Base-by-base conservation (phyloP, 495 filamentous ascomycete genomes). In the Penicillium antarcticum region DNA sequence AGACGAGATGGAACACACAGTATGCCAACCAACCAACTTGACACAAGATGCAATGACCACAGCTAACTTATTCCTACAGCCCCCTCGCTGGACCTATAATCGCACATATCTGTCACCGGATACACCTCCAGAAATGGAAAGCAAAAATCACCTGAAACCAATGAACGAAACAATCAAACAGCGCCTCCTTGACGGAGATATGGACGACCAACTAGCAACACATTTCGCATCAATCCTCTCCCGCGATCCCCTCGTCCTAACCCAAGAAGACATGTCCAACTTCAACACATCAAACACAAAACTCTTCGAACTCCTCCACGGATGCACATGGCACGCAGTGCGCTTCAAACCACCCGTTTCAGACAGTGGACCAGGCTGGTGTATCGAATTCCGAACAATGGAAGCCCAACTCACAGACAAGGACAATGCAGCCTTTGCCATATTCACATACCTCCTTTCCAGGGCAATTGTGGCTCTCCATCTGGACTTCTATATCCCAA, bases 211-310 rank as follows among this genome's bases (percentile, higher is more conserved):
- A 1, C 75, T 96, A n/a, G 91, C 91, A 8, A 91, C 88, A 0
- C 91, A 96, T 67, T 95, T 96, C 70, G 88, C 90, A 11, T 88
- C 94, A 63, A 80, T 95, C 31, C 94, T 96, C 71, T 92, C 95
- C 57, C 87, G 91, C 12, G 91, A 95, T 67, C 91, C 91, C 7
- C 81, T 95, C 44, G 87, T 95, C 43, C 80, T 96, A 54, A 95
- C 94, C 67, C 74, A 76, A 51, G 90, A 92, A 68, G 92, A 94
- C 52, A 76, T 94, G 34, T 61, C 89, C 55, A 71, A 82, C 48
- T 79, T 92, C 29, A 87, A 95, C 60, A 74, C 91, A 14, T 77
- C 70, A 47, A 87, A 87, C 59, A 83, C 86, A 7, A 87, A 92
- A 63, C 88, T 95, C 59, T 96, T 96, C 53, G 89, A 95, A 68